Evolutionary conservation across 805 yeast species (phyloP).

Genomic region (Metschnikowia lachancei): DNA sequence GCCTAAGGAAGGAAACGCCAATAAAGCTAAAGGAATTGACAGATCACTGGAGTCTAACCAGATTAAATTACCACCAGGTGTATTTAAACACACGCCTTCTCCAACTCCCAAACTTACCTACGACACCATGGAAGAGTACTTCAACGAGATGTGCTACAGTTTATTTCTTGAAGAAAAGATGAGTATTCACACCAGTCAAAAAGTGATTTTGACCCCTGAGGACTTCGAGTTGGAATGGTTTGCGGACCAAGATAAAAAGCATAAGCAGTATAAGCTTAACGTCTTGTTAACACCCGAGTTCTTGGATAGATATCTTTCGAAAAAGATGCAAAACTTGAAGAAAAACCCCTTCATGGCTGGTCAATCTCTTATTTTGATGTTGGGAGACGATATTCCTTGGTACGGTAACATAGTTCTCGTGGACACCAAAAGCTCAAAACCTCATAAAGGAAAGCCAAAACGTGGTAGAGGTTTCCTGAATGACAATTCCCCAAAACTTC

Average conservation of each 20-base stretch:
- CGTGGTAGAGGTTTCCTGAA: slow-evolving; percentile 11
- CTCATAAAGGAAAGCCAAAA: slow-evolving; percentile 11
- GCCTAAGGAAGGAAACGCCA: background rate
- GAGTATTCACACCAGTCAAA: slow-evolving; percentile 35
- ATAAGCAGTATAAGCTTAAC: slow-evolving; percentile 40
- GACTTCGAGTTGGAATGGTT: slow-evolving; percentile 54
- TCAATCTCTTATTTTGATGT: slow-evolving; percentile 56
- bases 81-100: slow-evolving; percentile 33
- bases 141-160: slow-evolving; percentile 57
- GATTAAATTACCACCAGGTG: slow-evolving; percentile 25
- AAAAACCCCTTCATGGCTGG: slow-evolving; percentile 58
- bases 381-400: slow-evolving; percentile 55
- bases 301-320: slow-evolving; percentile 49
- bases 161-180: slow-evolving; percentile 59
- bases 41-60: background rate
- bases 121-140: slow-evolving; percentile 50
- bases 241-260: slow-evolving; percentile 42
- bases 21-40: background rate
- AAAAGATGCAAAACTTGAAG: slow-evolving; percentile 48
- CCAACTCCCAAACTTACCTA: slow-evolving; percentile 45
- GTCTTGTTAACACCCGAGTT: slow-evolving; percentile 48
- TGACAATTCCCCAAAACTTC: slow-evolving; percentile 20
- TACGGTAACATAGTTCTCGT: slow-evolving; percentile 53
- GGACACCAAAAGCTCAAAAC: slow-evolving; percentile 18
- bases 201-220: slow-evolving; percentile 34